Conservation (phyloP, 1,284 basidiomycete genomes). For the Pseudozyma flocculosa region DNA sequence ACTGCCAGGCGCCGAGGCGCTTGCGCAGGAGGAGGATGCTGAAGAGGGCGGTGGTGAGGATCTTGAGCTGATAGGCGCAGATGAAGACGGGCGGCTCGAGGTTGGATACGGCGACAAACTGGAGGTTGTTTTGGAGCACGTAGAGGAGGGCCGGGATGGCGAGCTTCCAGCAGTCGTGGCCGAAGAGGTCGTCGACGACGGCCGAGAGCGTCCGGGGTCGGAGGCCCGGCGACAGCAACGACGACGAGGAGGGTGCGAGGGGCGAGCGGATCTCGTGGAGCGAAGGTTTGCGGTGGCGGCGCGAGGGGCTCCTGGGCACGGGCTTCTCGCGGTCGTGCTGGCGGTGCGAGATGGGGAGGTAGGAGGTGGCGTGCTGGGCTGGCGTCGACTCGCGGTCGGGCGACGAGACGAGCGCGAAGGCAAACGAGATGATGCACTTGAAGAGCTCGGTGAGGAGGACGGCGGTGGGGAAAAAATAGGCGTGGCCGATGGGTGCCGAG, state of each 20-base stretch:
- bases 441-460: constrained; percentile 90
- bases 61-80: constrained; percentile 66
- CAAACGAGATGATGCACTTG: constrained; percentile 81
- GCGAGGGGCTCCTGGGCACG: background rate
- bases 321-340: too few species aligned
- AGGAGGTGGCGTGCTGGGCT: background rate
- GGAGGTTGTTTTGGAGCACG: constrained; percentile 82
- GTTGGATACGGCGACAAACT: constrained; percentile 90
- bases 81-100: constrained; percentile 92
- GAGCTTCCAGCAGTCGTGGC: constrained; percentile 89
- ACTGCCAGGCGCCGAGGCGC: constrained; percentile 73
- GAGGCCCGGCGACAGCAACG: background rate
- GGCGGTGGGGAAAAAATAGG: constrained; percentile 86
- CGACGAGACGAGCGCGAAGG: constrained; percentile 63
- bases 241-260: constrained; percentile 1
- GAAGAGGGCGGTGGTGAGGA: constrained; percentile 92
- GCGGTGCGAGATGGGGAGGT: too few species aligned
- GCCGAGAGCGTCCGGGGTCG: constrained; percentile 6
- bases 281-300: background rate
- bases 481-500: constrained; percentile 67
- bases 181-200: constrained; percentile 59
- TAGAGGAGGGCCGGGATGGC: constrained; percentile 95
- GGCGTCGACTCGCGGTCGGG: background rate
- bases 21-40: constrained; percentile 85
- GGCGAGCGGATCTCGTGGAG: background rate